Base-by-base conservation (phyloP, 805 yeast species). In the Pichia nanzhaoensis region DNA sequence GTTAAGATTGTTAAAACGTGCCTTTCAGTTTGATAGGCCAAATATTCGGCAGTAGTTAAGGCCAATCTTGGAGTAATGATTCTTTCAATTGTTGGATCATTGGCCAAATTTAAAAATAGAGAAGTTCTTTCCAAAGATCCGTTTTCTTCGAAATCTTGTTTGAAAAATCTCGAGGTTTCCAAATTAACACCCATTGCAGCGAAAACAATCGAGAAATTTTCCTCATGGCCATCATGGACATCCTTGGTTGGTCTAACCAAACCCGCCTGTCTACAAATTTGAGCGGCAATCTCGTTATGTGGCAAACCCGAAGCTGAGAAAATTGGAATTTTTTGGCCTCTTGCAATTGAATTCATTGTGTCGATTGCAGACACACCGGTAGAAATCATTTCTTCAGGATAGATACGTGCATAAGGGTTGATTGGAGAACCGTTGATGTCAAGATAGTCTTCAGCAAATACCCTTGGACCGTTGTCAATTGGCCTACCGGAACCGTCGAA, bases 141-240 rank as follows among this genome's bases (percentile, higher is more conserved):
- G 63, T 93, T 93, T 69, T 93, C 98, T 74, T 95, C 98, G 71
- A 93, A 93, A 73, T 93, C 99, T 71, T 93, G 98, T 72, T 91
- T 88, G 82, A 93, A 93, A 74, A 93, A 93, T 67, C 99, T 80
- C 24, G 98, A 88, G 30, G 99, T 93, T 71, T 95, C 99, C 71
- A 93, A 79, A 67, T 95, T 93, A 56, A 91, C 99, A 79, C 99
- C 99, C 99, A 95, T 93, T 48, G 99, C 99, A 34, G 98, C 99
- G 63, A 93, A 93, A 33, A 93, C 99, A 69, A 93, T 95, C 44
- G 96, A 87, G 85, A 93, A 93, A 70, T 93, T 93, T 60, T 93
- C 99, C 71, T 93, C 99, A 69, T 93, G 99, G 61, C 99, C 99
- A 69, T 93, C 99, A 66, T 93, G 98, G 48, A 93, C 98, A 67